Percentiles rank a stretch among this genome's conserved stretches.
phyloP scores from a whole-genome alignment of 2,329 filamentous ascomycete species.

The Cephalotrichum gorgonifer region DNA sequence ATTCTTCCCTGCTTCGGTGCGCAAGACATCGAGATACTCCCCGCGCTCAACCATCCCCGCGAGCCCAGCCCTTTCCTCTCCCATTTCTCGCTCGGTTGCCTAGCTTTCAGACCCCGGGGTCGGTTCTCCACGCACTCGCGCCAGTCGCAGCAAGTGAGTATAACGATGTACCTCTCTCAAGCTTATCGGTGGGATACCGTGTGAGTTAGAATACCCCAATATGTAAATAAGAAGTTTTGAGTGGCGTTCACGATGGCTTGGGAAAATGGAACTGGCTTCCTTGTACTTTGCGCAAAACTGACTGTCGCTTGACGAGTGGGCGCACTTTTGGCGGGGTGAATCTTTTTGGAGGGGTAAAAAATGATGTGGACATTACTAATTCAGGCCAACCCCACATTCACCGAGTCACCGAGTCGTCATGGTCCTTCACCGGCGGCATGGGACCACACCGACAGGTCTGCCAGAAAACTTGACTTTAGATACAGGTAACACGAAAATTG shows the following conservation, averaged over 20 bases:
- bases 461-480: no score
- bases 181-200: no score
- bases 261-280: background rate
- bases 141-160: background rate
- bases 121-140: background rate
- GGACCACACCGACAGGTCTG: background rate
- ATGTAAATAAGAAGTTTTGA: no score
- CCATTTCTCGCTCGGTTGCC: background rate
- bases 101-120: background rate
- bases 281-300: background rate
- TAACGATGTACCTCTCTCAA: no score
- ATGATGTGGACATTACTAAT: background rate
- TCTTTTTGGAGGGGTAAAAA: constrained; percentile 1
- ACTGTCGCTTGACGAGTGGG: background rate
- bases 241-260: no score
- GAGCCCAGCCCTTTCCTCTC: background rate
- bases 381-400: background rate
- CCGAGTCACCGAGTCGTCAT: background rate
- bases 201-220: no score
- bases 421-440: no score
- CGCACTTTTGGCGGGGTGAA: background rate
- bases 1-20: background rate
- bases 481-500: no score
- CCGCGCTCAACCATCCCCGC: background rate
- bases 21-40: background rate